Base-by-base conservation (phyloP, 1,284 basidiomycete genomes). In the Gymnopus androsaceus region DNA sequence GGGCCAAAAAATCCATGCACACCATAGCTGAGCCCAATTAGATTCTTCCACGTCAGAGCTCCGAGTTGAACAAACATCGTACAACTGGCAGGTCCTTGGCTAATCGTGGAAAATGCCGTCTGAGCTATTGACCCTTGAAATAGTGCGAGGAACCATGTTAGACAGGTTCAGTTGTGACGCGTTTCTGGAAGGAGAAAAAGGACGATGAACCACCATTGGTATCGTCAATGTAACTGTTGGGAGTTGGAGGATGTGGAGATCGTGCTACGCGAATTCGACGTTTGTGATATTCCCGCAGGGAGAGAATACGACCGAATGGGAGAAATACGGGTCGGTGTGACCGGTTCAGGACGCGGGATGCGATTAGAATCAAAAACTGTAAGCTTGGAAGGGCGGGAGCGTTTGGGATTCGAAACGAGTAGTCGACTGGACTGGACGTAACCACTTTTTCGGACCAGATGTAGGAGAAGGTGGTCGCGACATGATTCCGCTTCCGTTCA, bases 131-230 rank as follows among this genome's bases (percentile, higher is more conserved):
- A 53, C 54, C 27, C 57, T 52, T 15, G 57, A 55, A 25, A 59
- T 49, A 3, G 57, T 41, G n/a, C 57, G 51, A 5, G 54, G 46
- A 17, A 55, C 30, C 42, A 59, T 59, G 17, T 80, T 64, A 41
- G 72, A 75, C 28, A 88, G 65, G 64, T 80, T 88, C 67, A 84
- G 77, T 66, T 85, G 80, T 1, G 86, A 88, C 6, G 77, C 76
- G 59, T 87, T 88, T 60, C 83, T 74, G 59, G 57, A 59, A 19
- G 54, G 54, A 14, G 54, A 47, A 17, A n/a, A 55, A 53, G 34
- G 57, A 54, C 14, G 56, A 58, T 23, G 52, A 49, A 28, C 28
- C 52, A 23, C 51, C 49, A 45, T 56, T 56, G 30, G 38, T 19
- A 19, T 51, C 54, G 41, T 36, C 75, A 70, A 48, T 75, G 71